Conservation (phyloP, 116 monocot genomes). For the Papilionanthe hybrid region DNA sequence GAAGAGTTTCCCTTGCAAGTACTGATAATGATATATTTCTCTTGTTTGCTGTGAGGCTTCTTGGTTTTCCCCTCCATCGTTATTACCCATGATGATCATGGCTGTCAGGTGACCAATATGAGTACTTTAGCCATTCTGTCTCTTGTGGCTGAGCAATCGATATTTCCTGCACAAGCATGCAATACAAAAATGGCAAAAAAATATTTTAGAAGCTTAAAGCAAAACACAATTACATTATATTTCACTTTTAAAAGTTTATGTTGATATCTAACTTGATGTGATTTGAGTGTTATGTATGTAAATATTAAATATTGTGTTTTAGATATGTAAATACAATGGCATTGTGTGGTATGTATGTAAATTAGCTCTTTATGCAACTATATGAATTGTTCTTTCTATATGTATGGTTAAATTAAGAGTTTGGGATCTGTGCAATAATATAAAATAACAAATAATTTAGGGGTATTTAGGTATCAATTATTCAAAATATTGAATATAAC, state of each 20-base stretch:
- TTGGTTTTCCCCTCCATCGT: constrained; percentile 12
- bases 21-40: constrained; percentile 7
- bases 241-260: too few relatives aligned
- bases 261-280: too few relatives aligned
- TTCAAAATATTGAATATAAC: too few relatives aligned
- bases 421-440: too few relatives aligned
- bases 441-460: too few relatives aligned
- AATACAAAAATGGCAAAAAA: background rate
- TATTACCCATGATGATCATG: constrained; percentile 51
- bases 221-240: background rate
- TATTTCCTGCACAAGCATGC: constrained; percentile 48
- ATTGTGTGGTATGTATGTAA: too few relatives aligned
- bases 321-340: too few relatives aligned
- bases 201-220: background rate
- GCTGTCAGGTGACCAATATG: constrained; percentile 51
- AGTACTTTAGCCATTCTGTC: constrained; percentile 67
- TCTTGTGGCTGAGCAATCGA: constrained; percentile 55
- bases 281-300: too few relatives aligned
- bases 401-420: too few relatives aligned
- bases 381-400: too few relatives aligned
- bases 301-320: too few relatives aligned
- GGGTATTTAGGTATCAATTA: too few relatives aligned
- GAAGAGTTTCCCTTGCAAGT: constrained; percentile 7
- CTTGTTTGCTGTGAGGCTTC: background rate
- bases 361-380: background rate